Evolutionary conservation across 805 yeast species (phyloP).

Genomic region (Saturnispora serradocipensis): DNA sequence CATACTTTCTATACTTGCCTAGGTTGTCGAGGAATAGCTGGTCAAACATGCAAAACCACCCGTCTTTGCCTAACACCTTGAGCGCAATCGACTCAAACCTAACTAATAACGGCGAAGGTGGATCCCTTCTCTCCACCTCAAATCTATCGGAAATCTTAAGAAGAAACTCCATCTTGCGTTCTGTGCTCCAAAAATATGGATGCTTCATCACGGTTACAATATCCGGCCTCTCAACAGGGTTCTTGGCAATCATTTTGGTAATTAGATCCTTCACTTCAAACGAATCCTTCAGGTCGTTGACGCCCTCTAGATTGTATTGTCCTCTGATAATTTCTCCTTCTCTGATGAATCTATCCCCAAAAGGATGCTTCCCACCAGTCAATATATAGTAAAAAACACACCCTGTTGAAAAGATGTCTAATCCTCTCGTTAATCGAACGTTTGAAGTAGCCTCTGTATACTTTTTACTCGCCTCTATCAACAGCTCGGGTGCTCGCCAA

Average conservation of each 20-base stretch:
- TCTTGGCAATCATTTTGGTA: slow-evolving; percentile 54
- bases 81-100: slow-evolving; percentile 61
- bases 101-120: slow-evolving; percentile 49
- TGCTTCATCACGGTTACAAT: slow-evolving; percentile 63
- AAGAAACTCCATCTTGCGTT: slow-evolving; percentile 72
- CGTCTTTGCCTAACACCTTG: slow-evolving; percentile 44
- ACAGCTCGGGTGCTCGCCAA: slow-evolving; percentile 94
- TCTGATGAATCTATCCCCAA: slow-evolving; percentile 82
- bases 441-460: slow-evolving; percentile 17
- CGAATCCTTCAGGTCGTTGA: slow-evolving; percentile 37
- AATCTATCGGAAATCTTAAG: slow-evolving; percentile 84
- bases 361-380: slow-evolving; percentile 83
- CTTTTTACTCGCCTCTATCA: slow-evolving; percentile 20
- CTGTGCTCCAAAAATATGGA: slow-evolving; percentile 79
- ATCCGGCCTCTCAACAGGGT: slow-evolving; percentile 66
- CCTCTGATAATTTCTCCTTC: slow-evolving; percentile 83
- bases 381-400: slow-evolving; percentile 86
- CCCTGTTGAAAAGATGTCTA: slow-evolving; percentile 90
- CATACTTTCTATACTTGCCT: slow-evolving; percentile 86
- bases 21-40: slow-evolving; percentile 66
- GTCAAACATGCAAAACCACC: slow-evolving; percentile 77
- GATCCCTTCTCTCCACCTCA: slow-evolving; percentile 81
- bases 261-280: slow-evolving; percentile 70
- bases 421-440: slow-evolving; percentile 73
- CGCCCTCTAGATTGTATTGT: slow-evolving; percentile 39